These are phyloP conservation scores for Closterium sp. DNA, from an alignment of 139 green algal species.

Conservation along the genomic window DNA sequence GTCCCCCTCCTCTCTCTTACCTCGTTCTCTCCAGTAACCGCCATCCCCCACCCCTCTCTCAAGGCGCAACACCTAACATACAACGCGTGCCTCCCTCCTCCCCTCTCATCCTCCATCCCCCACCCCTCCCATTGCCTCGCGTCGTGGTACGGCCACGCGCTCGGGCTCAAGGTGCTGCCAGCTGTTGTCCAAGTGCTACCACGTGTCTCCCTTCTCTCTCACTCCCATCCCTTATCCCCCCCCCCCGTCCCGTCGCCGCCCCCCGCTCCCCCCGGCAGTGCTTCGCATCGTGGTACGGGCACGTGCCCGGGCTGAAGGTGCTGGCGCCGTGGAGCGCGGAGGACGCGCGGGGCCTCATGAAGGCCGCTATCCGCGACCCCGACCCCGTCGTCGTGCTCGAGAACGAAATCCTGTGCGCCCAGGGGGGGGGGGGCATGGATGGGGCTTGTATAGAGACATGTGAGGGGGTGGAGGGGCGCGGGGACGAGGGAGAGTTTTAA, in stretches of 20 bases:
- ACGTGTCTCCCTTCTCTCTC: no score
- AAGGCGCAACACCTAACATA: no score
- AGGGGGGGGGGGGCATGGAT: not conserved
- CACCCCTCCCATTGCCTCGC: not conserved
- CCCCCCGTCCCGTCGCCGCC: not conserved
- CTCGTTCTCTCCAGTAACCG: no score
- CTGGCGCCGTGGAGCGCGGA: constrained; percentile 93
- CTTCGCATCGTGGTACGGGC: constrained; percentile 95
- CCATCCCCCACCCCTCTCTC: no score
- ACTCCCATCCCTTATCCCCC: not conserved
- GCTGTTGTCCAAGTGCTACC: no score
- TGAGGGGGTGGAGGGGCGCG: not conserved
- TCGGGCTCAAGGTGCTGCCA: no score
- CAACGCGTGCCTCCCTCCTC: no score
- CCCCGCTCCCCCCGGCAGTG: constrained; percentile 68
- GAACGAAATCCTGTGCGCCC: constrained; percentile 77
- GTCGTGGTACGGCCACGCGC: not conserved
- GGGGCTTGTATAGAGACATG: not conserved
- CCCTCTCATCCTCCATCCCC: no score
- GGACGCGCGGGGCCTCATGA: constrained; percentile 89
- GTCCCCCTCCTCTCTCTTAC: no score
- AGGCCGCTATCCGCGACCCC: constrained; percentile 93
- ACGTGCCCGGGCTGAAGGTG: constrained; percentile 94
- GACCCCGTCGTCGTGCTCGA: constrained; percentile 97
- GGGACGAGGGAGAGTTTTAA: not conserved